Conservation (phyloP, 192 early-diverging fungal species). For the Backusella parvicylindrica region DNA sequence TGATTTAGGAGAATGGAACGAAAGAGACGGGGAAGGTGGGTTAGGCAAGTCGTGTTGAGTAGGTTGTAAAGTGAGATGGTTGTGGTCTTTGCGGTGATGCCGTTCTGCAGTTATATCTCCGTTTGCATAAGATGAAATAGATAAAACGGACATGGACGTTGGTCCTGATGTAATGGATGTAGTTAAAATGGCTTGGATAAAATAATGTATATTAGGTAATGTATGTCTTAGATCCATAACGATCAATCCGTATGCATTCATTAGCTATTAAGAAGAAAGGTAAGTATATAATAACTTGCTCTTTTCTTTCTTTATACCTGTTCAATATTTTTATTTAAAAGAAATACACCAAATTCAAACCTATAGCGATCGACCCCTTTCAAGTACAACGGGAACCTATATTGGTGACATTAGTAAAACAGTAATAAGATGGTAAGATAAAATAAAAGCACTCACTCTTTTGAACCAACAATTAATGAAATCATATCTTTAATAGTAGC, state of each 20-base stretch:
- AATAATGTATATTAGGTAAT: slow-evolving; percentile 63
- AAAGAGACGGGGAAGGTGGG: slow-evolving; percentile 13
- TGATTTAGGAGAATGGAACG: slow-evolving; percentile 12
- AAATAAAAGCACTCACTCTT: slow-evolving; percentile 33
- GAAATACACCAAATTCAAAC: slow-evolving; percentile 82
- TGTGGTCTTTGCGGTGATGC: not conserved
- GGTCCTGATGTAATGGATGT: slow-evolving; percentile 37
- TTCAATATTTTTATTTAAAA: slow-evolving; percentile 85
- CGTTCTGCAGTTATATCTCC: not conserved
- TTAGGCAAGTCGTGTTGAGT: not conserved
- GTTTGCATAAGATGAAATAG: slow-evolving; percentile 34
- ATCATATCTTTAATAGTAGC: slow-evolving; percentile 57
- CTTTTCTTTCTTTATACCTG: slow-evolving; percentile 46
- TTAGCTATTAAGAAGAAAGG: slow-evolving; percentile 43
- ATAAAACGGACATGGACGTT: slow-evolving; percentile 32
- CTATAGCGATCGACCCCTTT: slow-evolving; percentile 63
- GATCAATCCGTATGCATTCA: slow-evolving; percentile 62
- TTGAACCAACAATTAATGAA: slow-evolving; percentile 30
- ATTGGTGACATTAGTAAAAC: not conserved
- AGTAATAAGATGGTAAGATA: not conserved
- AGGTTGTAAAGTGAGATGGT: slow-evolving; percentile 22
- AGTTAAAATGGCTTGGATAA: slow-evolving; percentile 53
- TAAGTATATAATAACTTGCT: not conserved
- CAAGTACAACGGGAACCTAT: slow-evolving; percentile 74
- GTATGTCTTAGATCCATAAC: slow-evolving; percentile 69